These are phyloP conservation scores for Fusarium miscanthi DNA, from an alignment of 2,329 filamentous ascomycete genomes.

Conservation along the genomic window DNA sequence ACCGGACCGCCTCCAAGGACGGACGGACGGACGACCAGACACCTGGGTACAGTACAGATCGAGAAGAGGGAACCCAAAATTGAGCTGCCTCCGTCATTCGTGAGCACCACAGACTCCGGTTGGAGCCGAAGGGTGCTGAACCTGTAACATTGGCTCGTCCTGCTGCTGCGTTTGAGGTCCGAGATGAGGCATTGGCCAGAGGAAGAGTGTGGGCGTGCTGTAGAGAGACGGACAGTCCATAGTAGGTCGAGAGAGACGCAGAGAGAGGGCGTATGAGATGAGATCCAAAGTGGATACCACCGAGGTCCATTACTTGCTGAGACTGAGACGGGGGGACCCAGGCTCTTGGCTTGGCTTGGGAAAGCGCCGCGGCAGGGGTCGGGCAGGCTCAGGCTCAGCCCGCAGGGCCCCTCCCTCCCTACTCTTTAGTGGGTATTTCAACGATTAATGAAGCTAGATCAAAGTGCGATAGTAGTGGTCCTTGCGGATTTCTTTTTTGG, in stretches of 20 bases:
- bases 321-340: conserved; percentile 7
- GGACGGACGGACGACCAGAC: neutral
- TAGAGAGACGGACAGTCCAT: neutral
- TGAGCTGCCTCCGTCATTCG: neutral
- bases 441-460: conserved; percentile 24
- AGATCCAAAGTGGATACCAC: conserved; percentile 21
- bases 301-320: conserved; percentile 6
- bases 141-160: conserved; percentile 17
- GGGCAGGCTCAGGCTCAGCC: conserved; percentile 26
- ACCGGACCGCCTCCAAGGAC: neutral
- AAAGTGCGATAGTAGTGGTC: conserved; percentile 3
- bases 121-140: conserved; percentile 4
- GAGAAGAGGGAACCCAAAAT: conserved; percentile 5
- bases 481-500: conserved; percentile 14
- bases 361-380: conserved; percentile 31
- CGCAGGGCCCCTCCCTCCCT: conserved; percentile 22
- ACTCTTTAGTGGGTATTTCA: conserved; percentile 16
- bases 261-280: conserved; percentile 26
- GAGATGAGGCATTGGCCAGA: conserved; percentile 28
- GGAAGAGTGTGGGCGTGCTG: conserved; percentile 16
- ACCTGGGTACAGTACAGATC: neutral
- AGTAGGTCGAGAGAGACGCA: neutral
- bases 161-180: conserved; percentile 17
- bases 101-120: conserved; percentile 8
- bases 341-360: conserved; percentile 30